Base-by-base conservation (phyloP, 768 basidiomycete species). In the Boletellus ananas region DNA sequence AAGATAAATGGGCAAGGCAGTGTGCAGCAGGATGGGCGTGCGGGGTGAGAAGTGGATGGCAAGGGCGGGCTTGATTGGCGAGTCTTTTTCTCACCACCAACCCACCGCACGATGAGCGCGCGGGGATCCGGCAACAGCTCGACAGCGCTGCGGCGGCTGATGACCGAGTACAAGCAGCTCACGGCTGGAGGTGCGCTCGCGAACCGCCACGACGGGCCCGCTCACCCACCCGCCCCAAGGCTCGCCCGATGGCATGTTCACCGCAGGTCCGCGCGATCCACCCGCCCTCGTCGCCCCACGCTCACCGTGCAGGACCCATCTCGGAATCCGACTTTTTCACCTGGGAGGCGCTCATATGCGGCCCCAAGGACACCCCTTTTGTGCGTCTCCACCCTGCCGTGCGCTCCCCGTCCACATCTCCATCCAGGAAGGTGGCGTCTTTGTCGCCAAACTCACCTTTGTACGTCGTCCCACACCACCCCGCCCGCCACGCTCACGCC, bases 211-310 rank as follows among this genome's bases (percentile, higher is more conserved):
- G 3, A 6, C 6, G 23, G 23, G 6, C 23, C 23, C 23, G 23
- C 23, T 23, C 23, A 6, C 23, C 6, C 23, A 23, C 25, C 13
- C 14, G 13, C 20, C 35, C 14, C 14, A 23, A 89, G 88, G 88
- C 57, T 84, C 90, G 14, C 89, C 90, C 6, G 94, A 97, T 69
- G 88, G 85, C 48, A 96, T 97, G 93, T 96, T 96, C 65, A 95
- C 94, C 43, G 94, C 94, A 52, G 91, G 87, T 79, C 55, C 51
- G 50, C 20, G 18, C 40, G 16, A 36, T 23, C 20, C 23, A n/a
- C 14, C 16, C 25, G 25, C 38, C 36, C 13, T 35, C n/a, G 27
- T 18, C 45, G 46, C 25, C 29, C 20, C 42, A 39, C 56, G 21
- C 34, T 14, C 44, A 3, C 16, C n/a, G 11, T 6, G 6, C 63